Base-by-base conservation (phyloP, 2,329 filamentous ascomycete species). In the Penicillium sp. region DNA sequence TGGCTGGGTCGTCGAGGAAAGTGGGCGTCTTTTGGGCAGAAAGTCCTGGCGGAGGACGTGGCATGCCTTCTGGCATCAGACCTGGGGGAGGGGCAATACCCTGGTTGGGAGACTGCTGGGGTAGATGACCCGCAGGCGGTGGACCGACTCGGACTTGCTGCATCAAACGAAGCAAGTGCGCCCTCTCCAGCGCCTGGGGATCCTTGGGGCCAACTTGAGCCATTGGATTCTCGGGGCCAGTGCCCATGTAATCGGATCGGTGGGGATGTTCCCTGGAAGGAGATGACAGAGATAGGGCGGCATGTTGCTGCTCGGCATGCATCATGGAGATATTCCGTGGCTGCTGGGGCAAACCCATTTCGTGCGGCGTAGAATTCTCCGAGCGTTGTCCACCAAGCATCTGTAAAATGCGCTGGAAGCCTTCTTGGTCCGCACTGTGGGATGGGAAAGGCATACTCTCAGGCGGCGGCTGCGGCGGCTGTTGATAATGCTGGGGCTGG, bases 91-190 rank as follows among this genome's bases (percentile, higher is more conserved):
- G 73, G 37, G 63, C 66, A 21, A 71, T 70, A 6, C 73, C 67
- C 9, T 65, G 61, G 59, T 62, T 69, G 4, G 64, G 67, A 10
- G 73, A 59, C 37, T 66, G 71, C 42, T 69, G 70, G 29, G 62
- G 58, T n/a, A 68, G 65, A 57, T 60, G 70, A 46, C 66, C 64
- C 55, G 68, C 63, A 50, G 66, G 56, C 47, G 59, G 61, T 54
- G 52, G 73, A 59, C 67, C 72, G 33, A 77, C 67, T 43, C 72
- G 73, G 17, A 81, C 78, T 67, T 84, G 81, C 65, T 88, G 85
- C 90, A 96, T 94, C 31, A 96, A 81, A 60, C 87, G 89, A 75
- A 96, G 90, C 49, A 96, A 78, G 71, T 94, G 93, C 63, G 95
- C 89, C n/a, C 89, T 85, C 66, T 93, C 90, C 66, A 81, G 85